Base-by-base conservation (phyloP, 2,329 filamentous ascomycete species). In the Aspergillus neotritici region DNA sequence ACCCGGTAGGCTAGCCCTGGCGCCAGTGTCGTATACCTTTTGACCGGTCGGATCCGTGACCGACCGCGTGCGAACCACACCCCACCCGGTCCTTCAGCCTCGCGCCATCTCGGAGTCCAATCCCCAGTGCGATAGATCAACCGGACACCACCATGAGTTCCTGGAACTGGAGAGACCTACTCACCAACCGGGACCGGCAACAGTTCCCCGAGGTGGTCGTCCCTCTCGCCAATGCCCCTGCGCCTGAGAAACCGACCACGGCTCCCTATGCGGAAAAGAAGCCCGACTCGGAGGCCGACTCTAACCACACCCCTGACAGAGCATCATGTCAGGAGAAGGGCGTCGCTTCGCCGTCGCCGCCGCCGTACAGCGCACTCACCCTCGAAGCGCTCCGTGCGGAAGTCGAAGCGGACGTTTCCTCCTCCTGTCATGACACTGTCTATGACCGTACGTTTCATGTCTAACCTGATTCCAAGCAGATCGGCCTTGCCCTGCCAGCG, bases 341-440 rank as follows among this genome's bases (percentile, higher is more conserved):
- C 40, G 62, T 63, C 13, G 50, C 51, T 25, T 25, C 21, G 14
- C 58, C 59, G 21, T 8, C 37, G 29, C 56, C 16, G 46, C 50
- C 53, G 65, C 49, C 62, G 21, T 71, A 63, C 57, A 68, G 35
- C 63, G 71, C 44, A 72, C 47, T 85, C 56, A 87, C 82, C 32
- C 71, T 91, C 41, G 84, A 87, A 52, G 77, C 77, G 5, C 67
- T 91, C 47, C 76, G 83, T 52, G 78, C 77, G 45, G 84, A 87
- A 56, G 78, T 87, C 41, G 75, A 79, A 49, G 74, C 75, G 4
- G 80, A 82, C 44, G 56, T 77, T 43, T 75, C 77, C 10, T 68
- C 75, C 21, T 70, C 69, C 5, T 75, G 74, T n/a, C 72, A 75
- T 53, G 79, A 84, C 69, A 81, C 81, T 3, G 76, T 80, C 39